Percentiles rank a stretch among this genome's conserved stretches.
phyloP scores from a whole-genome alignment of 306 rosid species.

The Erythrophleum fordii region DNA sequence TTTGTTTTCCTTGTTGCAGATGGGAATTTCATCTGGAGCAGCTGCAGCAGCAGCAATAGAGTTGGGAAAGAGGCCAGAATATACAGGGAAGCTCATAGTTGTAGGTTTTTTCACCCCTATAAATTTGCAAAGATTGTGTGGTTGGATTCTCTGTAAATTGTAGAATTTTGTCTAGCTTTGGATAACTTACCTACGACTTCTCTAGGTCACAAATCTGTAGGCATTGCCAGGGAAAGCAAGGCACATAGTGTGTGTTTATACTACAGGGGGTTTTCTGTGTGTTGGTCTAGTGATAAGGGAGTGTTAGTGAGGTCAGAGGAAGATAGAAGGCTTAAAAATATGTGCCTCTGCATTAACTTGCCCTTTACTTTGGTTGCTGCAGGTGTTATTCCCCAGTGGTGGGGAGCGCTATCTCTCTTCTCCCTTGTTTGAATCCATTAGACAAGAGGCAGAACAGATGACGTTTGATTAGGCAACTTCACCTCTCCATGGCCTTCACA shows the following conservation, averaged over 20 bases:
- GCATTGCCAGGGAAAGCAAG: too few relatives aligned
- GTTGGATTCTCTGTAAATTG: not conserved
- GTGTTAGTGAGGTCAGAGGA: not conserved
- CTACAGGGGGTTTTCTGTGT: too few relatives aligned
- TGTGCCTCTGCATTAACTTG: not conserved
- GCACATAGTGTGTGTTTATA: too few relatives aligned
- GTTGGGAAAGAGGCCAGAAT: constrained; percentile 47
- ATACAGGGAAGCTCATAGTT: constrained; percentile 59
- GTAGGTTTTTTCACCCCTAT: constrained; percentile 37
- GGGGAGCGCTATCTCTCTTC: constrained; percentile 9
- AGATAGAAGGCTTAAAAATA: not conserved
- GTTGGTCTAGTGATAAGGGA: too few relatives aligned
- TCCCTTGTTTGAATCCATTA: constrained; percentile 4
- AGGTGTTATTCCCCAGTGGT: not conserved
- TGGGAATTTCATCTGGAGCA: constrained; percentile 78
- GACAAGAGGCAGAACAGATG: not conserved
- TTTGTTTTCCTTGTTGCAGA: constrained; percentile 43
- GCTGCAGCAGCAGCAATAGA: constrained; percentile 62
- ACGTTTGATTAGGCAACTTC: not conserved
- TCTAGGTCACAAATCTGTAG: not conserved
- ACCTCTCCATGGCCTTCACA: not conserved
- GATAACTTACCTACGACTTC: not conserved
- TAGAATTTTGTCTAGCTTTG: not conserved
- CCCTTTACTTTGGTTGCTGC: not conserved
- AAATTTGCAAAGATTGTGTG: not conserved